These are phyloP conservation scores for Exophiala aquamarina DNA, from an alignment of 2,329 filamentous ascomycete species.

Conservation along the genomic window DNA sequence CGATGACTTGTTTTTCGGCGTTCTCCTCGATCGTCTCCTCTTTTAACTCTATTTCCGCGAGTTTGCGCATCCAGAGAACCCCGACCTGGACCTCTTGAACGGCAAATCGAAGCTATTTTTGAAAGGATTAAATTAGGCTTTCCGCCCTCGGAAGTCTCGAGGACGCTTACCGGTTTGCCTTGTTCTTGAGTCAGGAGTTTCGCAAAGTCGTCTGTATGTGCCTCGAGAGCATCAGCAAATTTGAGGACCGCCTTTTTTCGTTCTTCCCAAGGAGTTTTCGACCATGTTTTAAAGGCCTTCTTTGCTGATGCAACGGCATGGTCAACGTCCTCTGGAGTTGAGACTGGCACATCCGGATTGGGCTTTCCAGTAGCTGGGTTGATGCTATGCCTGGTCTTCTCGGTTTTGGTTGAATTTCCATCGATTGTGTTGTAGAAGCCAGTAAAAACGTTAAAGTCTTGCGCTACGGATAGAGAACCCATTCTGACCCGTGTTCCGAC, in stretches of 20 bases:
- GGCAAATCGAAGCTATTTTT: too few species aligned
- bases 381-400: slow-evolving; percentile 38
- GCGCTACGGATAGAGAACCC: too few species aligned
- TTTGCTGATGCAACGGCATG: slow-evolving; percentile 48
- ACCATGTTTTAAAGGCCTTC: slow-evolving; percentile 50
- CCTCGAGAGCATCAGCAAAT: slow-evolving; percentile 39
- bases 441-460: too few species aligned
- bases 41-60: slow-evolving; percentile 16
- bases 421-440: slow-evolving; percentile 52
- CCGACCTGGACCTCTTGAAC: slow-evolving; percentile 6
- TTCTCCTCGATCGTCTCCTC: slow-evolving; percentile 46
- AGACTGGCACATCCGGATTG: slow-evolving; percentile 49
- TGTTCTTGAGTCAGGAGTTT: slow-evolving; percentile 49
- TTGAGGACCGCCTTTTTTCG: slow-evolving; percentile 44
- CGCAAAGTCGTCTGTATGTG: slow-evolving; percentile 44
- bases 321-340: slow-evolving; percentile 44
- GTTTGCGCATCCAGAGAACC: slow-evolving; percentile 13
- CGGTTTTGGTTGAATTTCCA: slow-evolving; percentile 39
- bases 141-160: slow-evolving; percentile 15
- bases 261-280: slow-evolving; percentile 44
- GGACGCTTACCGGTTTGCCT: slow-evolving; percentile 58
- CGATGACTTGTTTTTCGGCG: slow-evolving; percentile 41
- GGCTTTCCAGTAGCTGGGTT: slow-evolving; percentile 48
- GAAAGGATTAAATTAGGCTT: too few species aligned
- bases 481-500: too few species aligned